Evolutionary conservation across 352 stramenopile genomes (phyloP).

Genomic region (Phytophthora pluvialis): DNA sequence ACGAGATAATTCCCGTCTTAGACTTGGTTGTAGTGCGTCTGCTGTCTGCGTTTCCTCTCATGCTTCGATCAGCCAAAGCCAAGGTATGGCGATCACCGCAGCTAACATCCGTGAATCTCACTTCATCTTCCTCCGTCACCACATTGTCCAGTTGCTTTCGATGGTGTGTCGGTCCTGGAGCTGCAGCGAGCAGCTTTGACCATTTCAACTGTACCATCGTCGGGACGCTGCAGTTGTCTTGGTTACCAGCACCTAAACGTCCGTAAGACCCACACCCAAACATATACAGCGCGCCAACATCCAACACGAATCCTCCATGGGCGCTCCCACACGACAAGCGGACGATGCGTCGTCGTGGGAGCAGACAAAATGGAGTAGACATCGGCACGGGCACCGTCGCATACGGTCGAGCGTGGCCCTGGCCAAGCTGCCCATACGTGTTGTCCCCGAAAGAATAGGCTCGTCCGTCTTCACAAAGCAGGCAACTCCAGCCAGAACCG

Average conservation of each 20-base stretch:
- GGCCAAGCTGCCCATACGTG: constrained; percentile 66
- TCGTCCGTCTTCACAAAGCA: constrained; percentile 54
- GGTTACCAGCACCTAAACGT: constrained; percentile 50
- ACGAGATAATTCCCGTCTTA: constrained; percentile 61
- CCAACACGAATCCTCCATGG: constrained; percentile 70
- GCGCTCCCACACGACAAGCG: constrained; percentile 57
- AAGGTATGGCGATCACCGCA: constrained; percentile 78
- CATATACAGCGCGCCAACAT: constrained; percentile 67
- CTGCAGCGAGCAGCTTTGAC: constrained; percentile 34
- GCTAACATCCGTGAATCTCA: constrained; percentile 68
- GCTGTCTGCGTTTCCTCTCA: constrained; percentile 4
- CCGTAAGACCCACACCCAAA: constrained; percentile 73
- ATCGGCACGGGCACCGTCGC: constrained; percentile 16
- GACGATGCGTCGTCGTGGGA: constrained; percentile 38
- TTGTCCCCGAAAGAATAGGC: constrained; percentile 65
- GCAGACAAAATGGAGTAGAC: constrained; percentile 33
- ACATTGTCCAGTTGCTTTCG: constrained; percentile 17
- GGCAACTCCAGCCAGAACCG: constrained; percentile 55
- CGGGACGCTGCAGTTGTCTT: constrained; percentile 29
- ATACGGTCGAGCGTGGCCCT: constrained; percentile 41
- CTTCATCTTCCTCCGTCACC: constrained; percentile 24
- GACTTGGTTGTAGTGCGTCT: constrained; percentile 10
- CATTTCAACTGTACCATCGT: constrained; percentile 49
- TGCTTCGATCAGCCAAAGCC: constrained; percentile 21
- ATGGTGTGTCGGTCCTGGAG: constrained; percentile 1